Evolutionary conservation across 331 rosid species (phyloP), one percentile per base, ranked within the genome.

Genomic region (Rosa hybrid): DNA sequence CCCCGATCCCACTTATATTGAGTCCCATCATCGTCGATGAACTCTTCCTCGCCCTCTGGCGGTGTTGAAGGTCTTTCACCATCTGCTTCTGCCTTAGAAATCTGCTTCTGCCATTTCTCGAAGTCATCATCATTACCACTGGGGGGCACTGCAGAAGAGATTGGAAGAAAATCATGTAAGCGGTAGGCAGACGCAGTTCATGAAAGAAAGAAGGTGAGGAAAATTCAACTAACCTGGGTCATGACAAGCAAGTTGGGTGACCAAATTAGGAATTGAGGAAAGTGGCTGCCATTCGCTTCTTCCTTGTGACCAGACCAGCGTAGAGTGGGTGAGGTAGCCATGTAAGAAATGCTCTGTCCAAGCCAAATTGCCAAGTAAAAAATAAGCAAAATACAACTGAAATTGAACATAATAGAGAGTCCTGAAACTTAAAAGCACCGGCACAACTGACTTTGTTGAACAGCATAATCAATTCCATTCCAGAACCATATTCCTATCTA

Each of bases 1-100:
- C 74, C 88, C 68, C 86, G 87, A 59, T 91, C 91, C 99, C 99
- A 96, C 79, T 88, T 96, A 84, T 96, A 96, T 46, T 59, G 83
- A 71, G 98, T 96, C 80, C 99, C 99, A 76, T 96, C 98, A 56
- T 96, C 99, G 81, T 96, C 99, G 1, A 90, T 90, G 89, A 96
- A 96, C 74, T 96, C 99, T 80, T 96, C 92, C 87, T 91, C 98
- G 68, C 97, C 98, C 79, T 96, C 98, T 16, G 98, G 98, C 23
- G 99, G 98, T 0, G 97, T 91, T 0, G 84, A 88, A 85, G 98
- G 99, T 84, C 97, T 90, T 68, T 91, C 94, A 72, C 49, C 45
- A 65, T 92, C 91, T 51, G 57, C 91, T 68, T 78, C 90, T 78
- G 75, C 84, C 14, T 77, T 41, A 78, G 83, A 68, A 85, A 88